Evolutionary conservation across 2,329 filamentous ascomycete species (phyloP).

Genomic region (Penicillium olsonii): DNA sequence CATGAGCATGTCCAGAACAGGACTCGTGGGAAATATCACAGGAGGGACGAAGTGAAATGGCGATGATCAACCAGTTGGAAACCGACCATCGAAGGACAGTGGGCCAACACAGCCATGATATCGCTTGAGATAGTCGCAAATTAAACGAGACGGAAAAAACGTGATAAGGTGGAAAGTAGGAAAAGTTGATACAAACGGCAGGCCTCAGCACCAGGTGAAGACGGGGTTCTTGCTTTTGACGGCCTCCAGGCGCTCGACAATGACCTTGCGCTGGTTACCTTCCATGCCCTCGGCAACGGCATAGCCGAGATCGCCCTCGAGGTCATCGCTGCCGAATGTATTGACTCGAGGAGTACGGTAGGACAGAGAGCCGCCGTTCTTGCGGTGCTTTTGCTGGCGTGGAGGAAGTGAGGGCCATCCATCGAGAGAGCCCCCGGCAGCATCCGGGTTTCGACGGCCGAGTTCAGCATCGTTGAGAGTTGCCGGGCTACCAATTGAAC

Average conservation of each 20-base stretch:
- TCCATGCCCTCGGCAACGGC: conserved; percentile 93
- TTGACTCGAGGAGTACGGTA: conserved; percentile 34
- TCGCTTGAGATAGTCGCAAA: conserved; percentile 19
- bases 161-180: conserved; percentile 9
- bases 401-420: conserved; percentile 40
- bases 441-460: conserved; percentile 33
- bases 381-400: conserved; percentile 35
- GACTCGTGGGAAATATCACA: conserved; percentile 26
- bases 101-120: conserved; percentile 12
- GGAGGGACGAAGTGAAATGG: conserved; percentile 15
- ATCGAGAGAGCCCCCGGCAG: conserved; percentile 37
- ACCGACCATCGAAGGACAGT: not conserved
- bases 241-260: conserved; percentile 92
- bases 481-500: conserved; percentile 39
- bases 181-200: conserved; percentile 6
- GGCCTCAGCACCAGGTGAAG: conserved; percentile 86
- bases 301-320: conserved; percentile 92
- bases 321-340: conserved; percentile 68
- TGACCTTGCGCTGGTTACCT: conserved; percentile 86
- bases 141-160: conserved; percentile 22
- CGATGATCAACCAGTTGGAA: not conserved
- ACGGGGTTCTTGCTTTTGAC: conserved; percentile 95
- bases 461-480: conserved; percentile 34
- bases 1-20: conserved; percentile 24
- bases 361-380: conserved; percentile 43